These are phyloP conservation scores for Gardenia jasminoides DNA, from an alignment of 257 asterid genomes.

Conservation along the genomic window DNA sequence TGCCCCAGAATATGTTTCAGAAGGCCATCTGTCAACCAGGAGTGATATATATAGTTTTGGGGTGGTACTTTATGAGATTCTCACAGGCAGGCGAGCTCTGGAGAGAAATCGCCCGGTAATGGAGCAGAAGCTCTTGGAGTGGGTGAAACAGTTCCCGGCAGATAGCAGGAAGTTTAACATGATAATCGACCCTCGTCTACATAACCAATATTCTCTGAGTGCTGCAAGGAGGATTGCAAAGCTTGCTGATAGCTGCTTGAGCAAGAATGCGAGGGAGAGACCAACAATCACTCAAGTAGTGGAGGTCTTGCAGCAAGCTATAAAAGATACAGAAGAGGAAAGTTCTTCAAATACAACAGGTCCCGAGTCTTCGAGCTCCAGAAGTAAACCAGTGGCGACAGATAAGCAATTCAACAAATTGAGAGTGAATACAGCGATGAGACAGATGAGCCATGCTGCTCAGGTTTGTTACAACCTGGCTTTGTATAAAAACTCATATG, in stretches of 20 bases:
- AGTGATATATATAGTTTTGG: slow-evolving; percentile 92
- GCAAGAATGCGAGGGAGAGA: slow-evolving; percentile 62
- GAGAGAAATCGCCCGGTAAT: slow-evolving; percentile 57
- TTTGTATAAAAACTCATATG: neutral
- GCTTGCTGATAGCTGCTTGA: slow-evolving; percentile 77
- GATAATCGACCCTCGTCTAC: slow-evolving; percentile 76
- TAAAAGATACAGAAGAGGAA: slow-evolving; percentile 56
- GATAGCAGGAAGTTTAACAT: slow-evolving; percentile 57
- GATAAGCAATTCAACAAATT: slow-evolving; percentile 13
- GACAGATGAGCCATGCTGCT: slow-evolving; percentile 16
- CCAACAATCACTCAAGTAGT: slow-evolving; percentile 71
- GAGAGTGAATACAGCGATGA: slow-evolving; percentile 15
- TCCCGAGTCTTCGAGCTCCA: slow-evolving; percentile 26
- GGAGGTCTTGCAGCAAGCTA: slow-evolving; percentile 65
- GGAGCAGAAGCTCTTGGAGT: slow-evolving; percentile 76
- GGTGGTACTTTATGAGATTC: slow-evolving; percentile 78
- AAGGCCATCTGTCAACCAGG: slow-evolving; percentile 73
- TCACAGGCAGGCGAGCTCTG: slow-evolving; percentile 75
- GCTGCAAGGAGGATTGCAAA: slow-evolving; percentile 74
- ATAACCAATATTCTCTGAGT: slow-evolving; percentile 48
- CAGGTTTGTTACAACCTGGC: slow-evolving; percentile 1
- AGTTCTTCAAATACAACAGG: slow-evolving; percentile 22
- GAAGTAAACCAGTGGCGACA: slow-evolving; percentile 15
- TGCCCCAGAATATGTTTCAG: slow-evolving; percentile 80
- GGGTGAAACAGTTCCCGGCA: slow-evolving; percentile 74